Base-by-base conservation (phyloP, 192 early-diverging fungal species). In the Chytriomyces sp. region DNA sequence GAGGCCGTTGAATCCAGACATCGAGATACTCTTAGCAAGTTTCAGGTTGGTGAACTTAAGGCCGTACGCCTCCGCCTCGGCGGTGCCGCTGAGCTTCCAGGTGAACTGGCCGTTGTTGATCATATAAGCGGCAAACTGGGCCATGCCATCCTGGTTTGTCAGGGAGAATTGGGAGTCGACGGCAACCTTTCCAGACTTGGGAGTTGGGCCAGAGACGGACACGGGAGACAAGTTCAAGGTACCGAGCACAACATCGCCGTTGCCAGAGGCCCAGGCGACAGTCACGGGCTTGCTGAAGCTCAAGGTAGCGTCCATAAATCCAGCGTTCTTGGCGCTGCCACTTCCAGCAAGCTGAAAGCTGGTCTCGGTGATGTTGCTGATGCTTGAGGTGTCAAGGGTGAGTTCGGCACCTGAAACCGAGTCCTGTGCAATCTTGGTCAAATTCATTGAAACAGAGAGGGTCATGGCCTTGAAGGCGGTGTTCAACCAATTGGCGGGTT, bases 291-390 rank as follows among this genome's bases (percentile, higher is more conserved):
- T 17, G 7, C 63, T 36, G 62, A 77, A 56, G 3, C 59, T 64
- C 33, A 80, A 34, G 12, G 64, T 64, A 17, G 79, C 79, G 3
- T 76, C 52, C 44, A 62, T 59, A 66, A 25, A 39, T 7, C 75
- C 75, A 34, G 75, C 79, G n/a, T 80, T 55, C 40, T 33, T 68
- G 67, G 76, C 75, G n/a, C 33, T 28, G 56, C 76, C 67, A 12
- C 28, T 64, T 17, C 70, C 8, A 31, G 72, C 36, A 28, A 77
- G 34, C 19, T 59, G 54, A 64, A 76, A 80, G 12, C 64, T 58
- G 59, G 6, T 54, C 40, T 80, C 68, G 1, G 4, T 22, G 8
- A 67, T 60, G 34, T 76, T 41, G 32, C 26, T 32, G 69, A 80
- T 77, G 52, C 4, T 4, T 30, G 63, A 56, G 10, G 59, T 39